phyloP scores from a whole-genome alignment of 257 asterid genomes.

The Nicotiana obtusifolia region DNA sequence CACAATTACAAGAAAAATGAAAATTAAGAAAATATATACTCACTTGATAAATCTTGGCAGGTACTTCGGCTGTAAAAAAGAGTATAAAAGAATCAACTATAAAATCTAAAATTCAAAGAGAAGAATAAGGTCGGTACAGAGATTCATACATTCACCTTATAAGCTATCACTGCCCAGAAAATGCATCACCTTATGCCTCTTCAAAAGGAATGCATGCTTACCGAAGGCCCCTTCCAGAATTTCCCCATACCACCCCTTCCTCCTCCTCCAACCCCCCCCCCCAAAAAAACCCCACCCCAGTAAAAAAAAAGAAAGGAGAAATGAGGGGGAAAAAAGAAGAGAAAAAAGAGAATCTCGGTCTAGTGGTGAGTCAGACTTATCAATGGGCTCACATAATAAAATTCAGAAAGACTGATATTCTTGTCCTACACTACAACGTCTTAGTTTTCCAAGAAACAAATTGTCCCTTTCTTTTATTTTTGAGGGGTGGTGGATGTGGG shows the following conservation, averaged over 20 bases:
- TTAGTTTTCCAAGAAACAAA: neutral
- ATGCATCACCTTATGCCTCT: neutral
- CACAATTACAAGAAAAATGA: neutral
- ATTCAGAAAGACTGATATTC: neutral
- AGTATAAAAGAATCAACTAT: slow-evolving; percentile 17
- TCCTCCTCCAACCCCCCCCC: neutral
- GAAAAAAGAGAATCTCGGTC: neutral
- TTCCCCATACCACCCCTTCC: too few relatives aligned
- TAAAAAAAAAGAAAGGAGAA: neutral
- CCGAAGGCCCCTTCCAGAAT: neutral
- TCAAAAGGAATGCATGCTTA: neutral
- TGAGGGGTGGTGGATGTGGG: neutral
- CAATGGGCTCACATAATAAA: neutral
- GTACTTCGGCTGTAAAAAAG: slow-evolving; percentile 72
- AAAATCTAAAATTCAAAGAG: slow-evolving; percentile 9
- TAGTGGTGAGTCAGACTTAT: neutral
- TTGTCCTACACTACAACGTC: neutral
- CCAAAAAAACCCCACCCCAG: too few relatives aligned
- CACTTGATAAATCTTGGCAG: slow-evolving; percentile 90
- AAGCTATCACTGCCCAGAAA: neutral
- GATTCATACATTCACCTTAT: neutral
- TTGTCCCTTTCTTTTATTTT: neutral
- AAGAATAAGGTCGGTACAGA: neutral
- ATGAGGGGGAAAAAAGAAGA: neutral
- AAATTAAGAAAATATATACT: slow-evolving; percentile 22